phyloP scores from a whole-genome alignment of 176 grass and related monocot species.

The Avena eriantha region DNA sequence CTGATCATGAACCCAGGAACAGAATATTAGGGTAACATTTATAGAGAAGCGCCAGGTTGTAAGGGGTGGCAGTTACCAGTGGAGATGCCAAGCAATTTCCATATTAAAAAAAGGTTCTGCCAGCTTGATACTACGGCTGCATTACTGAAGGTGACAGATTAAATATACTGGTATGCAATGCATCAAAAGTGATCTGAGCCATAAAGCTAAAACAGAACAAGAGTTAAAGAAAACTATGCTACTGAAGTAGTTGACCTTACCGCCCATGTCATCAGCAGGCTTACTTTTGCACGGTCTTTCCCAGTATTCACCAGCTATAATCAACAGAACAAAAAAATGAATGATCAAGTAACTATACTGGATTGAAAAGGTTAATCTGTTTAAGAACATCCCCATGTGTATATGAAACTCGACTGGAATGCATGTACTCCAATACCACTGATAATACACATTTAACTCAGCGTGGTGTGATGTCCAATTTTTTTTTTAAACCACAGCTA shows the following conservation, averaged over 20 bases:
- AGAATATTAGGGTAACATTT: slow-evolving; percentile 13
- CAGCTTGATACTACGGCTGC: background rate
- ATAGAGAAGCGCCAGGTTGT: background rate
- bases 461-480: background rate
- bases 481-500: background rate
- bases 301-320: slow-evolving; percentile 96
- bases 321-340: slow-evolving; percentile 20
- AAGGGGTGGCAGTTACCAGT: background rate
- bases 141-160: background rate
- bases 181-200: background rate
- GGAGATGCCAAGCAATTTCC: background rate
- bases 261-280: slow-evolving; percentile 96
- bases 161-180: background rate
- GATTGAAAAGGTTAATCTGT: slow-evolving; percentile 21
- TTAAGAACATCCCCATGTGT: slow-evolving; percentile 2
- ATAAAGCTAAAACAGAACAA: background rate
- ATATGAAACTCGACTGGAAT: slow-evolving; percentile 10
- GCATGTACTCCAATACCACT: background rate
- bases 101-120: background rate
- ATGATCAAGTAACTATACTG: slow-evolving; percentile 6
- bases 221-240: too few relatives aligned
- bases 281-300: slow-evolving; percentile 97
- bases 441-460: slow-evolving; percentile 22
- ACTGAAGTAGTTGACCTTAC: slow-evolving; percentile 51
- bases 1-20: slow-evolving; percentile 5